phyloP scores from a whole-genome alignment of 495 filamentous ascomycete species.

The Penicillium dipodomyicola region DNA sequence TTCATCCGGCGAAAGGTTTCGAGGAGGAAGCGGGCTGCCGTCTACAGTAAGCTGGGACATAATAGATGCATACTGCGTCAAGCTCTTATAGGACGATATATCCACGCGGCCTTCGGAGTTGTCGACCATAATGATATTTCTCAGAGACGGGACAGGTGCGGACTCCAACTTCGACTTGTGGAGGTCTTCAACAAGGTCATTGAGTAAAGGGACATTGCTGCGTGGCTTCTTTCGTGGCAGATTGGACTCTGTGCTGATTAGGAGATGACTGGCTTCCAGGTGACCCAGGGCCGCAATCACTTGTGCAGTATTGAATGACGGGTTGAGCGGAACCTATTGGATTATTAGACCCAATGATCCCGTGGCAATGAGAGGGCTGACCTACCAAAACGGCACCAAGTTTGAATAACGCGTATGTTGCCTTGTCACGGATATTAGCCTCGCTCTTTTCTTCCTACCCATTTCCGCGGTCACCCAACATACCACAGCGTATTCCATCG shows the following conservation, averaged over 20 bases:
- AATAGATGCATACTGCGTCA: conserved; percentile 53
- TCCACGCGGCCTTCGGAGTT: conserved; percentile 68
- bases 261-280: conserved; percentile 69
- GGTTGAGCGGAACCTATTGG: conserved; percentile 78
- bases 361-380: not conserved
- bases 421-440: conserved; percentile 23
- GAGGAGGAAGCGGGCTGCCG: conserved; percentile 37
- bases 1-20: conserved; percentile 61
- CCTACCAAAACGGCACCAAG: conserved; percentile 81
- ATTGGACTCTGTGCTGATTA: conserved; percentile 85
- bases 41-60: conserved; percentile 51
- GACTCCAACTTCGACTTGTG: conserved; percentile 54
- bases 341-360: not conserved
- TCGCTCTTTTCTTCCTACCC: not conserved
- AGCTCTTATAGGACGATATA: conserved; percentile 38
- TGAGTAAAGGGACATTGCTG: conserved; percentile 70
- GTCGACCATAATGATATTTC: conserved; percentile 72
- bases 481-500: conserved; percentile 74
- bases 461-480: conserved; percentile 11
- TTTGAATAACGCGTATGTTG: conserved; percentile 89
- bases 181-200: conserved; percentile 62
- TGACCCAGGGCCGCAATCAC: conserved; percentile 75
- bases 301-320: conserved; percentile 79
- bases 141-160: conserved; percentile 64
- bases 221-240: conserved; percentile 75